Evolutionary conservation across 192 early-diverging fungal genomes (phyloP).

Genomic region (Mortierella antarctica): DNA sequence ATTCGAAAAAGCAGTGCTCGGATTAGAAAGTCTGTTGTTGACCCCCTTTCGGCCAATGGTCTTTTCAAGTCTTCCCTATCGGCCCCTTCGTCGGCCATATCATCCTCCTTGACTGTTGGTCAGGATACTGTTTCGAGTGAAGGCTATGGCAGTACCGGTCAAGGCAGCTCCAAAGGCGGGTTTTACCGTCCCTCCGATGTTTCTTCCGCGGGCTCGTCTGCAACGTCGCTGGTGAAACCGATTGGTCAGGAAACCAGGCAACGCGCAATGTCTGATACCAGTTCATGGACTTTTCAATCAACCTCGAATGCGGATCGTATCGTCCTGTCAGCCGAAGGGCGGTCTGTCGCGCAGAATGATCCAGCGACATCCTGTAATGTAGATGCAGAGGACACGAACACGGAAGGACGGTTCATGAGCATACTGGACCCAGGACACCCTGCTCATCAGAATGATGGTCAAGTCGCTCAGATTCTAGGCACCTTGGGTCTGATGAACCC

Average conservation of each 20-base stretch:
- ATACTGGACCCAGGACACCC: slow-evolving; percentile 39
- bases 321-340: background rate
- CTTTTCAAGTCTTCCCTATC: slow-evolving; percentile 14
- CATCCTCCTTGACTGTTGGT: background rate
- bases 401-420: slow-evolving; percentile 8
- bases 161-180: background rate
- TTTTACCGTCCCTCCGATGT: slow-evolving; percentile 5
- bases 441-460: slow-evolving; percentile 15
- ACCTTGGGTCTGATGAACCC: slow-evolving; percentile 16
- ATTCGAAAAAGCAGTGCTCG: slow-evolving; percentile 40
- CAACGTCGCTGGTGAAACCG: slow-evolving; percentile 2
- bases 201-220: slow-evolving; percentile 19
- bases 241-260: too few species aligned
- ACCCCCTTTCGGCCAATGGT: slow-evolving; percentile 21
- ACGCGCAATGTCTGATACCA: too few species aligned
- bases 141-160: too few species aligned
- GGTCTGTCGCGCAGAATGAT: background rate
- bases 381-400: background rate
- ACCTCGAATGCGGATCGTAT: background rate
- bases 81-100: background rate
- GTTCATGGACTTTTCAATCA: background rate
- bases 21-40: slow-evolving; percentile 41
- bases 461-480: slow-evolving; percentile 24
- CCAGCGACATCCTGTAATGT: background rate
- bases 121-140: background rate